Percentiles rank a stretch among this genome's conserved stretches.
Evolutionary conservation across 805 yeast species (phyloP).

Genomic region (Suhomyces prunicola): DNA sequence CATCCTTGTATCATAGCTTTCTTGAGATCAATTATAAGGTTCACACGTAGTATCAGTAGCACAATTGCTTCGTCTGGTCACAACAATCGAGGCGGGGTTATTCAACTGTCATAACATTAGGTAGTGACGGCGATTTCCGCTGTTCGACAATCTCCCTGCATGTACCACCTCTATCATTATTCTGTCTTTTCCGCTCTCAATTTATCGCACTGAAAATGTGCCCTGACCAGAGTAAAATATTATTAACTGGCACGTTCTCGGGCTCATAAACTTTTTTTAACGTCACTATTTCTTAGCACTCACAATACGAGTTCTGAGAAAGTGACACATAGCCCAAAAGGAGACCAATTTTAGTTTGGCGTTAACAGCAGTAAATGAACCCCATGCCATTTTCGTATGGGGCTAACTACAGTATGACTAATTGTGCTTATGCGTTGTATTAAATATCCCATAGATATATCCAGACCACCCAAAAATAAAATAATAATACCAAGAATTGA

Average conservation of each 20-base stretch:
- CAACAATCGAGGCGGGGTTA: background rate
- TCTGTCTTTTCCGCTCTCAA: background rate
- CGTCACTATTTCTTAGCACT: background rate
- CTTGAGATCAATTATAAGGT: no score
- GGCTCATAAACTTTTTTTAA: background rate
- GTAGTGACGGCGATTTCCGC: background rate
- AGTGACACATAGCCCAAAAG: background rate
- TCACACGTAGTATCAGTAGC: no score
- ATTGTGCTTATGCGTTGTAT: background rate
- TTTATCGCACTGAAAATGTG: background rate
- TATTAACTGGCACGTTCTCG: background rate
- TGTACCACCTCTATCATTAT: background rate
- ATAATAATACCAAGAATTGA: background rate
- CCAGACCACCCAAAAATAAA: background rate
- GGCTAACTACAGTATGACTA: background rate
- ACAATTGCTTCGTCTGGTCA: background rate
- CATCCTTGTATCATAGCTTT: no score
- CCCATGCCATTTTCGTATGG: background rate
- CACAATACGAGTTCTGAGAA: background rate
- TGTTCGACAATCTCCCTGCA: background rate
- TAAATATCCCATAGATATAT: constrained; percentile 1
- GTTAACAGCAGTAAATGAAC: no score
- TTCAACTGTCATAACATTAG: background rate
- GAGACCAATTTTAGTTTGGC: background rate
- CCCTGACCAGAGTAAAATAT: background rate